Base-by-base conservation (phyloP, 176 grass and related monocot species). In the Carex parvula region DNA sequence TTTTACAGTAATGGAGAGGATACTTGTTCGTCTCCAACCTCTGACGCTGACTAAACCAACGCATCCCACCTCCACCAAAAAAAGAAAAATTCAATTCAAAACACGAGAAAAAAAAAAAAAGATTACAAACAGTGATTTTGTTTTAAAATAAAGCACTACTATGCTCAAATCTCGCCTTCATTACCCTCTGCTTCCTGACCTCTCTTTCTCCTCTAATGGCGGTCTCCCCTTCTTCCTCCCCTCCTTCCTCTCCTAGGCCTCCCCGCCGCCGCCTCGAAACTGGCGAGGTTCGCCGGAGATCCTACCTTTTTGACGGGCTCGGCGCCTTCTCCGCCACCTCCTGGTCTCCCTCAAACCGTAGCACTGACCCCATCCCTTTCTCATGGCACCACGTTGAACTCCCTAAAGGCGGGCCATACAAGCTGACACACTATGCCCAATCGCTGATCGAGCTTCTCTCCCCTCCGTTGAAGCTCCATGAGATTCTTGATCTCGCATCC, bases 341-440 rank as follows among this genome's bases (percentile, higher is more conserved):
- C 0, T 30, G 64, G 48, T 42, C 72, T 9, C 73, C 71, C 0
- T n/a, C 44, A 41, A 17, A 18, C 68, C 8, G n/a, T 18, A 65
- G 2, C 46, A 2, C 24, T 53, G 10, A 67, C 26, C 4, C 5
- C 58, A 3, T 20, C n/a, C 1, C 53, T 81, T 97, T 97, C 84
- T 85, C 90, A 58, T 97, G 94, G 94, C 81, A 92, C 78, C 94
- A 97, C 81, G 90, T 97, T 8, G 94, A 97, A 85, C 90, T 97
- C 56, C 92, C 92, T 4, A 88, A 65, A 0, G 84, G 83, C 12
- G 87, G 87, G 4, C 78, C 83, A 0, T 85, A 84, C 17, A 92
- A 91, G 71, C 92, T 91, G 29, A 88, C 93, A 3, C 85, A 89
- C 69, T 89, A 94, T 85, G 90, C 94, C 64, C 94, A 94, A 89